These are phyloP conservation scores for Botrytis tulipae DNA, from an alignment of 2,329 filamentous ascomycete species.

Conservation along the genomic window DNA sequence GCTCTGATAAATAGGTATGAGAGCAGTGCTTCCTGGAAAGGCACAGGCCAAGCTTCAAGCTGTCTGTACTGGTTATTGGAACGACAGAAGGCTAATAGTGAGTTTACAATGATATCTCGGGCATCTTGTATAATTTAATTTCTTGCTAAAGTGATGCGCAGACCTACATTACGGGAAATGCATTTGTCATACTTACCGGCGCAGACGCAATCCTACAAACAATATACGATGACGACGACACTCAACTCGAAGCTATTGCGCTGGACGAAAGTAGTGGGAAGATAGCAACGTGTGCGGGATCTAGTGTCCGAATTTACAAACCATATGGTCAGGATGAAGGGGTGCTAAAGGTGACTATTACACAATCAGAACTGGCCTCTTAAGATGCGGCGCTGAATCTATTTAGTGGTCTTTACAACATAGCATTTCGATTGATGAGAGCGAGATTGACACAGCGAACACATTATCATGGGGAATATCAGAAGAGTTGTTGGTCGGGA, in stretches of 20 bases:
- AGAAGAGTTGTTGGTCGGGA: constrained; percentile 81
- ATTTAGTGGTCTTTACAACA: constrained; percentile 63
- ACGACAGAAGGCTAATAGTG: constrained; percentile 70
- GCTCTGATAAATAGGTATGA: constrained; percentile 55
- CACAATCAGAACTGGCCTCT: constrained; percentile 18
- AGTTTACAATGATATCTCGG: constrained; percentile 37
- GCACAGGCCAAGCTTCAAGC: constrained; percentile 76
- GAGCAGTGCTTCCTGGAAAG: constrained; percentile 75
- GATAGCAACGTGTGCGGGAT: constrained; percentile 71
- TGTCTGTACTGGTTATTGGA: constrained; percentile 71
- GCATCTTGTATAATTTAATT: background rate
- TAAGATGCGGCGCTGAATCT: constrained; percentile 27
- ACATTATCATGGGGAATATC: constrained; percentile 83
- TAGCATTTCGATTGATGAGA: constrained; percentile 51
- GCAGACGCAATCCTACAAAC: constrained; percentile 79
- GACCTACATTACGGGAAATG: constrained; percentile 88
- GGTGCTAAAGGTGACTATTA: constrained; percentile 63
- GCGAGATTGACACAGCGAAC: constrained; percentile 43
- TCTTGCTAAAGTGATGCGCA: constrained; percentile 41
- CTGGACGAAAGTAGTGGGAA: constrained; percentile 82
- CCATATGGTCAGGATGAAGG: constrained; percentile 70
- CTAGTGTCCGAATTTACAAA: constrained; percentile 71
- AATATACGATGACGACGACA: constrained; percentile 76
- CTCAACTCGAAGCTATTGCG: constrained; percentile 66
- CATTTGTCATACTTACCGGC: constrained; percentile 77